Base-by-base conservation (phyloP, 805 yeast species). In the Saccharomycopsis capsularis region DNA sequence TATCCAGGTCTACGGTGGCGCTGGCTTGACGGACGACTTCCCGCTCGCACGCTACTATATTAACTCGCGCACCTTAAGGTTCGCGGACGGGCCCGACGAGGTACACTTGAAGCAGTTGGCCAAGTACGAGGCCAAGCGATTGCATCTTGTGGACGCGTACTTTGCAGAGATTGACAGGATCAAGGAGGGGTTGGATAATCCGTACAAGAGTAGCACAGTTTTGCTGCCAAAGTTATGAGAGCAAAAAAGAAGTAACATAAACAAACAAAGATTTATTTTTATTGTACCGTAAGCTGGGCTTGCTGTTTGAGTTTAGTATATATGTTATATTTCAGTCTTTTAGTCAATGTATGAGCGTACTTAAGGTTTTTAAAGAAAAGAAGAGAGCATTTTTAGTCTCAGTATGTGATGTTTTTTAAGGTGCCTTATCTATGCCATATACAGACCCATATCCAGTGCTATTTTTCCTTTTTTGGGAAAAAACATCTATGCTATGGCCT, bases 31-130 rank as follows among this genome's bases (percentile, higher is more conserved):
- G 38, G 79, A 78, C 60, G 85, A 80, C 54, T 73, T 79, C 7
- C 79, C 75, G 45, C 65, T 81, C 59, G 78, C 84, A 1, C 62
- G 72, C 50, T 61, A 72, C 62, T 81, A 73, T 63, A 75, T 77
- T 22, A 61, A 63, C 48, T 66, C 73, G 42, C 68, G 85, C 60
- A 76, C 80, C 40, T 68, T 79, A 48, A 65, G 85, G 54, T 75
- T 79, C 48, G 84, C 85, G 15, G 85, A 81, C 60, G 85, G 85
- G 11, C 85, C 85, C 2, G 85, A 79, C 65, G 85, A 79, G 60
- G 81, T 81, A 3, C 83, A 80, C 59, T 63, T 76, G 59, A 64
- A 65, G 52, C 84, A 79, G 63, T 65, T 80, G 54, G 83, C 78
- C 4, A 69, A 76, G 51, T 60, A 66, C 40, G 75, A 73, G 50